A percentile compares a stretch with the other conserved stretches of the same genome.
Conservation (phyloP, 2,329 filamentous ascomycete species). For the Colletotrichum ledebouriae region DNA sequence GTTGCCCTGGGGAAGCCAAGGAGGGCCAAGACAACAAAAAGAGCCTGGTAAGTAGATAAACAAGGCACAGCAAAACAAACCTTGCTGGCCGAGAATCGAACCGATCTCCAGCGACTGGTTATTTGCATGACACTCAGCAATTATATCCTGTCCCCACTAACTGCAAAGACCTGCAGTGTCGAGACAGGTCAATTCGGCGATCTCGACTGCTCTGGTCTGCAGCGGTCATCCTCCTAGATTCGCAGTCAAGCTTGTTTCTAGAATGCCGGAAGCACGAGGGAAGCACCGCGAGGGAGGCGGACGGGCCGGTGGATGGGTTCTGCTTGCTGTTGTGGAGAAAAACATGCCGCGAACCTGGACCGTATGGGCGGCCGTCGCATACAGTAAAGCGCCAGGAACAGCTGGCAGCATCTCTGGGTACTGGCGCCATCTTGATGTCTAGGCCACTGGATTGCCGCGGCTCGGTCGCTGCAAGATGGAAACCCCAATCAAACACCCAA, state of each 20-base stretch:
- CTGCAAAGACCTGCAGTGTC: slow-evolving; percentile 11
- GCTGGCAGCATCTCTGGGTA: slow-evolving; percentile 19
- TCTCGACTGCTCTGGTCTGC: slow-evolving; percentile 24
- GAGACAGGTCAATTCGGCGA: slow-evolving; percentile 14
- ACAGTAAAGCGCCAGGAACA: slow-evolving; percentile 13
- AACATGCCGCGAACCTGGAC: slow-evolving; percentile 7
- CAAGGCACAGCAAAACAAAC: slow-evolving; percentile 13
- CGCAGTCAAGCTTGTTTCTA: slow-evolving; percentile 31
- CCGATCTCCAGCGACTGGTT: slow-evolving; percentile 23
- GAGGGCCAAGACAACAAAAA: slow-evolving; percentile 24
- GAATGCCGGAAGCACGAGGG: slow-evolving; percentile 28
- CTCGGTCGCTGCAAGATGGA: slow-evolving; percentile 32
- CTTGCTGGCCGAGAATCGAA: slow-evolving; percentile 23
- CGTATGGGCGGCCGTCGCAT: slow-evolving; percentile 13
- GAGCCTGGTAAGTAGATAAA: slow-evolving; percentile 24
- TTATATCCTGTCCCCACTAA: slow-evolving; percentile 5
- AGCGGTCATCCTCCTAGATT: slow-evolving; percentile 31
- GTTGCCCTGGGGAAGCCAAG: slow-evolving; percentile 38
- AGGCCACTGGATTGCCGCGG: slow-evolving; percentile 30
- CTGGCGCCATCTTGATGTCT: slow-evolving; percentile 28
- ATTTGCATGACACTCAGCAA: slow-evolving; percentile 32
- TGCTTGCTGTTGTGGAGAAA: slow-evolving; percentile 22
- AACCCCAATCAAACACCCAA: slow-evolving; percentile 32
- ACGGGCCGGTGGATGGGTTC: slow-evolving; percentile 17
- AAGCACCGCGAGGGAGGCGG: slow-evolving; percentile 18